Conservation (phyloP, 768 basidiomycete species). For the Suillus alpinus region DNA sequence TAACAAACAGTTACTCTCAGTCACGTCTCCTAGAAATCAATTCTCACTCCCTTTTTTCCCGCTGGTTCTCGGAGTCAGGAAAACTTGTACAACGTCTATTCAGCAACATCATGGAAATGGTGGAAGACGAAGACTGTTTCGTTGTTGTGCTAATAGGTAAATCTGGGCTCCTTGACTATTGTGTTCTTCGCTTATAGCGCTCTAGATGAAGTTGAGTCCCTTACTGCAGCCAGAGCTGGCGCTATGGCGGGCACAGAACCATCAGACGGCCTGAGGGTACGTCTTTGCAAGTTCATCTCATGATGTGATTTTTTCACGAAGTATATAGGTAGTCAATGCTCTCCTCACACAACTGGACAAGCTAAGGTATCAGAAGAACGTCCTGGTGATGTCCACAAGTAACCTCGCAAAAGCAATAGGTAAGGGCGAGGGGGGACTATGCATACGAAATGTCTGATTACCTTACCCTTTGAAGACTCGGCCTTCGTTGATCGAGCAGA, state of each 20-base stretch:
- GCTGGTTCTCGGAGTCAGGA: constrained; percentile 99
- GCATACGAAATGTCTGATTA: neutral
- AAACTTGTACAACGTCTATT: constrained; percentile 96
- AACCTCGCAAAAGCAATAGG: constrained; percentile 95
- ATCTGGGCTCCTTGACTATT: constrained; percentile 1
- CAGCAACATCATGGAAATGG: constrained; percentile 82
- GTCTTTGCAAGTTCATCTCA: constrained; percentile 15
- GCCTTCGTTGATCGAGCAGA: constrained; percentile 98
- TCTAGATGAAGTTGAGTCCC: constrained; percentile 91
- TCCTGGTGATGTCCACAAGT: constrained; percentile 93
- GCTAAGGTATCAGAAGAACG: constrained; percentile 89
- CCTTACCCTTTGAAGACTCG: constrained; percentile 54
- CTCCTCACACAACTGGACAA: constrained; percentile 96
- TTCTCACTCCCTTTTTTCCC: constrained; percentile 95
- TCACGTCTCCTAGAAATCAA: constrained; percentile 94
- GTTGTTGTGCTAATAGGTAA: constrained; percentile 92
- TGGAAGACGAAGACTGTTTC: constrained; percentile 88
- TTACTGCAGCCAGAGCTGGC: constrained; percentile 92
- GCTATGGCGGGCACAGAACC: constrained; percentile 97
- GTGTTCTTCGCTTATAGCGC: constrained; percentile 3
- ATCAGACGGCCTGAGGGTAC: constrained; percentile 85
- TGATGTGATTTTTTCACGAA: neutral
- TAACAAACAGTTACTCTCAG: constrained; percentile 65
- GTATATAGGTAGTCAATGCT: constrained; percentile 87
- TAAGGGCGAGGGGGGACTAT: constrained; percentile 29